Conservation (phyloP, 345 rosid species). For the Leavenworthia alabamica region DNA sequence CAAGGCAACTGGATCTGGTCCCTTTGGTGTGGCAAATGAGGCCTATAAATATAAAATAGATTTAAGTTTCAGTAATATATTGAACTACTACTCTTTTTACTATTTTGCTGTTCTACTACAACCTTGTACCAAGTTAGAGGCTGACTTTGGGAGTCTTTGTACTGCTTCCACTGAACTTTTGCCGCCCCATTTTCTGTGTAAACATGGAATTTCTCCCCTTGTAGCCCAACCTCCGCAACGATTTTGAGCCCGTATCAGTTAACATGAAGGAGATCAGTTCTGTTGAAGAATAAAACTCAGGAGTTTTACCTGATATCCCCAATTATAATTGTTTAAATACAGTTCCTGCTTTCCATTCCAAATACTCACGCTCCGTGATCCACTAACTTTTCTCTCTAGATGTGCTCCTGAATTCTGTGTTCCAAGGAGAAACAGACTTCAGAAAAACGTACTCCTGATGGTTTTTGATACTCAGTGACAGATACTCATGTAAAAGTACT, state of each 20-base stretch:
- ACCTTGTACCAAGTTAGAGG: slow-evolving; percentile 86
- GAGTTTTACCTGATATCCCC: slow-evolving; percentile 68
- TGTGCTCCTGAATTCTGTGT: slow-evolving; percentile 58
- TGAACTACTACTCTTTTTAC: background rate
- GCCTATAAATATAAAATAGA: slow-evolving; percentile 32
- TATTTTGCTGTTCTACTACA: slow-evolving; percentile 25
- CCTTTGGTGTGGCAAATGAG: slow-evolving; percentile 50
- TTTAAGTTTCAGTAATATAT: slow-evolving; percentile 3
- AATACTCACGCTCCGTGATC: slow-evolving; percentile 43
- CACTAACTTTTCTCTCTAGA: slow-evolving; percentile 52
- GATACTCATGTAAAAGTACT: slow-evolving; percentile 6
- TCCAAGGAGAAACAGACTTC: slow-evolving; percentile 2
- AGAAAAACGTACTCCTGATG: slow-evolving; percentile 1
- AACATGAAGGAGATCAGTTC: slow-evolving; percentile 12
- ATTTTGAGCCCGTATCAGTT: slow-evolving; percentile 12
- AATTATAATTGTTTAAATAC: slow-evolving; percentile 40
- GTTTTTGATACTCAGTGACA: background rate
- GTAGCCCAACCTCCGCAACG: slow-evolving; percentile 49
- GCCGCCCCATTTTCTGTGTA: slow-evolving; percentile 39
- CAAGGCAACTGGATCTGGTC: slow-evolving; percentile 51
- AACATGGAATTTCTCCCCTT: slow-evolving; percentile 50
- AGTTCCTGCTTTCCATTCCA: slow-evolving; percentile 16
- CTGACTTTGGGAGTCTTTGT: slow-evolving; percentile 34
- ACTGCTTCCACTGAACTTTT: slow-evolving; percentile 45
- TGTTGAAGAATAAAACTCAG: background rate